These are phyloP conservation scores for Stromatinia cepivora DNA, from an alignment of 2,329 filamentous ascomycete species.

Conservation along the genomic window DNA sequence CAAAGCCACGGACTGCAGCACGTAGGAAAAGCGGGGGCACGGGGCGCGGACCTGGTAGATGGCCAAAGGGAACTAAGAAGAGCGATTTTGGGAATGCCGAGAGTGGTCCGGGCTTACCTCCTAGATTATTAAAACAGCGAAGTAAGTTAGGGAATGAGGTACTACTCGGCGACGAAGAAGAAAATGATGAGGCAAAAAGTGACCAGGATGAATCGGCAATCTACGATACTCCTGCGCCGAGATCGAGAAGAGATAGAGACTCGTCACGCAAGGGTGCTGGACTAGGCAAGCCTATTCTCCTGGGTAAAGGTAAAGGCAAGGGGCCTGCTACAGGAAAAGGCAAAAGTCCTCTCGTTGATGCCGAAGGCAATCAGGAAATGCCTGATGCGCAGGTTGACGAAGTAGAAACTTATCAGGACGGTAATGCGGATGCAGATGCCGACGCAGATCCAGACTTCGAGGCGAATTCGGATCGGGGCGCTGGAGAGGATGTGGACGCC, in stretches of 20 bases:
- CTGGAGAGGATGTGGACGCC: slow-evolving; percentile 1
- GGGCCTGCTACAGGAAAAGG: slow-evolving; percentile 29
- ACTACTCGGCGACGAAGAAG: slow-evolving; percentile 37
- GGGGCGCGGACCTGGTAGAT: slow-evolving; percentile 63
- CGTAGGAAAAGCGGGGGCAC: slow-evolving; percentile 62
- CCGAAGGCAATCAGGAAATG: slow-evolving; percentile 40
- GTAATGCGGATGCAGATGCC: slow-evolving; percentile 9
- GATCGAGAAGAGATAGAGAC: slow-evolving; percentile 30
- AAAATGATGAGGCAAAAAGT: slow-evolving; percentile 30
- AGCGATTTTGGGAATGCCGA: slow-evolving; percentile 66
- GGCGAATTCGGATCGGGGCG: not conserved
- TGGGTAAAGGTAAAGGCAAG: slow-evolving; percentile 26
- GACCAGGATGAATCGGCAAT: slow-evolving; percentile 34
- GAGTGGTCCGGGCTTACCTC: slow-evolving; percentile 63
- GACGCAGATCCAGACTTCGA: not conserved
- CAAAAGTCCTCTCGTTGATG: slow-evolving; percentile 27
- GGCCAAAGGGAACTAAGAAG: slow-evolving; percentile 69
- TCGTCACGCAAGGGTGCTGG: slow-evolving; percentile 30
- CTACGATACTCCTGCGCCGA: slow-evolving; percentile 36
- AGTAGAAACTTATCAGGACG: slow-evolving; percentile 22
- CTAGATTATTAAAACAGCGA: slow-evolving; percentile 43
- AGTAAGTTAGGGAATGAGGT: slow-evolving; percentile 41
- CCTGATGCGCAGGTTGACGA: slow-evolving; percentile 37
- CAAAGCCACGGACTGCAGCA: slow-evolving; percentile 40
- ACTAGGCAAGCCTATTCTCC: slow-evolving; percentile 36